phyloP scores from a whole-genome alignment of 164 flowering plant genomes.

The Magnolia officinalis region DNA sequence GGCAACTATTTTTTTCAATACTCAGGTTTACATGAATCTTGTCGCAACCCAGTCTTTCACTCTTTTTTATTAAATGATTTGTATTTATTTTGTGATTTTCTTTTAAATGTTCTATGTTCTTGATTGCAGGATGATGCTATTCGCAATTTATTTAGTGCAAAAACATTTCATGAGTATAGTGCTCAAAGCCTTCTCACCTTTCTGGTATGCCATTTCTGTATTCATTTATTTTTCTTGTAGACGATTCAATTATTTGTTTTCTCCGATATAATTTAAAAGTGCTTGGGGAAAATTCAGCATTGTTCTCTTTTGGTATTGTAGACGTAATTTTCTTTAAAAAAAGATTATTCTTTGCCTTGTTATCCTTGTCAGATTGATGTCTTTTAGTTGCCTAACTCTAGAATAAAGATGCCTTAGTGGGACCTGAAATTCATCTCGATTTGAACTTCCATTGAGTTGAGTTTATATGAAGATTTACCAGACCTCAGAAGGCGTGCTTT shows the following conservation, averaged over 20 bases:
- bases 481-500: no score
- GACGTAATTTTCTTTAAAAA: background rate
- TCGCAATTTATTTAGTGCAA: conserved; percentile 95
- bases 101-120: conserved; percentile 2
- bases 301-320: no score
- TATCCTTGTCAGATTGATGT: background rate
- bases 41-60: background rate
- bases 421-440: no score
- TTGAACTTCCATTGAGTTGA: no score
- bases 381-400: background rate
- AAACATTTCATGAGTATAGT: conserved; percentile 91
- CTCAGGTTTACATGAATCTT: conserved; percentile 59
- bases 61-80: background rate
- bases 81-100: conserved; percentile 2
- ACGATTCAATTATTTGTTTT: background rate
- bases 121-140: conserved; percentile 94
- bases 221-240: background rate
- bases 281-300: background rate
- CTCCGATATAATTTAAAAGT: background rate
- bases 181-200: conserved; percentile 88
- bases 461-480: no score
- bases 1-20: conserved; percentile 95
- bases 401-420: no score
- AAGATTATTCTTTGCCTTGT: background rate
- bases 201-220: conserved; percentile 49